A percentile compares a stretch with the other conserved stretches of the same genome.
phyloP scores from a whole-genome alignment of 108 stramenopile species.

The Thalassiosira profunda region DNA sequence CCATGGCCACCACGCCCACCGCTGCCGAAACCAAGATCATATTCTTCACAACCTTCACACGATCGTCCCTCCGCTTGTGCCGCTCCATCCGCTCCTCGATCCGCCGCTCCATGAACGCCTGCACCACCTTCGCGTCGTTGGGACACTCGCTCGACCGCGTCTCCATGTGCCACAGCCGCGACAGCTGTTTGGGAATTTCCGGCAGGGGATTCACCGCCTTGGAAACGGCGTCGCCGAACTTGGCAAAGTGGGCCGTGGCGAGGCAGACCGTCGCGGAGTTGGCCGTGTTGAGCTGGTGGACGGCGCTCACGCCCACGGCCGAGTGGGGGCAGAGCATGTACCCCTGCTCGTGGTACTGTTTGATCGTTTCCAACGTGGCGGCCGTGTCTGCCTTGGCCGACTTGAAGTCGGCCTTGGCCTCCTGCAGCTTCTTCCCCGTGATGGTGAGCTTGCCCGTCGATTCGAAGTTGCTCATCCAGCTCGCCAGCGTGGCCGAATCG shows the following conservation, averaged over 20 bases:
- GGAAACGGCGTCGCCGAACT: conserved; percentile 93
- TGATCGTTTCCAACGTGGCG: conserved; percentile 87
- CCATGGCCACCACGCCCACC: conserved; percentile 44
- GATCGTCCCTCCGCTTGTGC: conserved; percentile 21
- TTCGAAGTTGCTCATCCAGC: conserved; percentile 96
- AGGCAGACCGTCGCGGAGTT: conserved; percentile 80
- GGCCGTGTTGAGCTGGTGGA: conserved; percentile 70
- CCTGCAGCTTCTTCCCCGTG: conserved; percentile 69
- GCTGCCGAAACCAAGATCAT: conserved; percentile 28
- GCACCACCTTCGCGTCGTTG: conserved; percentile 78
- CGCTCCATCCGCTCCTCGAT: conserved; percentile 54
- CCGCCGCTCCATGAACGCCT: conserved; percentile 81
- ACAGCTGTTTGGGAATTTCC: conserved; percentile 65
- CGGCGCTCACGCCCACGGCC: conserved; percentile 94
- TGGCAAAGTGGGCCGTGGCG: conserved; percentile 98
- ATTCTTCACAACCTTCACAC: conserved; percentile 20
- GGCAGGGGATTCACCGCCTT: conserved; percentile 83
- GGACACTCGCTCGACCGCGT: conserved; percentile 80
- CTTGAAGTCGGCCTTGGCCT: conserved; percentile 89
- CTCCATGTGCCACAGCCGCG: conserved; percentile 58
- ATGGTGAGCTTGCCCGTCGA: conserved; percentile 90
- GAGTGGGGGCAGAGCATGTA: conserved; percentile 98
- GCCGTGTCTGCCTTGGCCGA: conserved; percentile 86
- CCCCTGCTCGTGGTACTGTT: conserved; percentile 76
- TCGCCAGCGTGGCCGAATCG: conserved; percentile 78